A percentile compares a stretch with the other conserved stretches of the same genome.
These are phyloP conservation scores for Aphanocladium album DNA, from an alignment of 2,329 filamentous ascomycete species.

Conservation along the genomic window DNA sequence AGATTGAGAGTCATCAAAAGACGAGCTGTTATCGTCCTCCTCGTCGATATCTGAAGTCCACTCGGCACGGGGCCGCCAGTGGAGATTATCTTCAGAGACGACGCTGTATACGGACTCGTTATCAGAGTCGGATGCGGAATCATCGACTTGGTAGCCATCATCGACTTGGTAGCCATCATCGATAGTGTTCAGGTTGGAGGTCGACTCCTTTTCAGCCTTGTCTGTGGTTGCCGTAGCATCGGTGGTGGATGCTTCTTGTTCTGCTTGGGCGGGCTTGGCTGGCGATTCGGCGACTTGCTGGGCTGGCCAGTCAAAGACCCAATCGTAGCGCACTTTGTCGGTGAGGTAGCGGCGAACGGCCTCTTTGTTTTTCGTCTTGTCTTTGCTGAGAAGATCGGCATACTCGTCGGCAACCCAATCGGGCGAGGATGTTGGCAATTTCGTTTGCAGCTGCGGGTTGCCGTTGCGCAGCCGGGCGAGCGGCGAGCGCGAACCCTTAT, in stretches of 20 bases:
- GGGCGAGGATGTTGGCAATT: constrained; percentile 25
- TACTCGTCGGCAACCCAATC: constrained; percentile 47
- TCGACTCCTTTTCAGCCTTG: constrained; percentile 14
- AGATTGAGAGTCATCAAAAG: constrained; percentile 44
- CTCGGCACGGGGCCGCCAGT: constrained; percentile 47
- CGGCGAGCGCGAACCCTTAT: constrained; percentile 50
- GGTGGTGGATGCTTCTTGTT: background rate
- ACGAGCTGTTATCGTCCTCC: constrained; percentile 35
- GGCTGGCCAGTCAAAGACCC: constrained; percentile 55
- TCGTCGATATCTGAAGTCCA: constrained; percentile 56
- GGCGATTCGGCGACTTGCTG: constrained; percentile 11
- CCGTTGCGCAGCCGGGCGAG: constrained; percentile 46
- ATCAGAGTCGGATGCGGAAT: constrained; percentile 37
- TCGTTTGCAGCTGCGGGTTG: constrained; percentile 24
- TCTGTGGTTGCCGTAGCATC: background rate
- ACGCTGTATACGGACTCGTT: constrained; percentile 51
- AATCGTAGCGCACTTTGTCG: constrained; percentile 53
- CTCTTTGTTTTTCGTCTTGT: constrained; percentile 59
- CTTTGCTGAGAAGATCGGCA: constrained; percentile 55
- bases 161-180: constrained; percentile 33
- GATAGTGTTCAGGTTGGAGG: background rate
- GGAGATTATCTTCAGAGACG: constrained; percentile 49
- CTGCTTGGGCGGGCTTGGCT: background rate
- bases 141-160: constrained; percentile 30
- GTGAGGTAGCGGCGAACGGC: constrained; percentile 53